Evolutionary conservation across 2,329 filamentous ascomycete species (phyloP).

Genomic region (Plectosphaerella cucumerina): DNA sequence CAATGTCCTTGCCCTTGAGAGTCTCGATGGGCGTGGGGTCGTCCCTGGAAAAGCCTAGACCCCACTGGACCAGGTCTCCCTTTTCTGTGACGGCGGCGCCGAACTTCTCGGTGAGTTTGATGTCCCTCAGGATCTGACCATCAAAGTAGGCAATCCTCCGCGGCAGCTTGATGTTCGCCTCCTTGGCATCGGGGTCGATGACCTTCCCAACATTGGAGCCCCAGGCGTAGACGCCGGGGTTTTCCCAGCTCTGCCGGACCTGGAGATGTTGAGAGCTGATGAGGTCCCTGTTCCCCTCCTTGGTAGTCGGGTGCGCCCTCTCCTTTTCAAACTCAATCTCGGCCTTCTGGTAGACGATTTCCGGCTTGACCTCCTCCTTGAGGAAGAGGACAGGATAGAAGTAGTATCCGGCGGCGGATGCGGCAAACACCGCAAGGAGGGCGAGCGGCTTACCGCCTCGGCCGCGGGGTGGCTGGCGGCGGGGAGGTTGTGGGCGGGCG

Average conservation of each 20-base stretch:
- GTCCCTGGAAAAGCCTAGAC: slow-evolving; percentile 65
- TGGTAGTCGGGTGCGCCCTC: slow-evolving; percentile 51
- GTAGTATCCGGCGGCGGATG: slow-evolving; percentile 25
- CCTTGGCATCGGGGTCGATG: slow-evolving; percentile 78
- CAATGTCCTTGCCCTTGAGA: slow-evolving; percentile 74
- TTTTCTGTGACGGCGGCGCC: slow-evolving; percentile 84
- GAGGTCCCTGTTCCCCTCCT: slow-evolving; percentile 69
- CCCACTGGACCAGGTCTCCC: slow-evolving; percentile 92
- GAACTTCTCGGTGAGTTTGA: slow-evolving; percentile 79
- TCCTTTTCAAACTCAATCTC: slow-evolving; percentile 66
- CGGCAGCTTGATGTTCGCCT: slow-evolving; percentile 74
- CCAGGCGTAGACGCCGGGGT: slow-evolving; percentile 91
- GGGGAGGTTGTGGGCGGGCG: slow-evolving; percentile 1
- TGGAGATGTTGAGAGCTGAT: slow-evolving; percentile 85
- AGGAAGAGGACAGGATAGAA: slow-evolving; percentile 29
- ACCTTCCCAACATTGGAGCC: slow-evolving; percentile 82
- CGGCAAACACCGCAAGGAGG: slow-evolving; percentile 25
- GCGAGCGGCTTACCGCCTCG: slow-evolving; percentile 24
- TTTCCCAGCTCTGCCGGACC: slow-evolving; percentile 75
- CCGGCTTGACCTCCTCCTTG: slow-evolving; percentile 19
- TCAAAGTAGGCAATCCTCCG: slow-evolving; percentile 79
- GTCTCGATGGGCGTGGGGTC: slow-evolving; percentile 64
- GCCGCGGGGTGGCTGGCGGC: slow-evolving; percentile 10
- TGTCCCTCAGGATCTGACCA: slow-evolving; percentile 74
- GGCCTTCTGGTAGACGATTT: slow-evolving; percentile 30